Evolutionary conservation across 495 filamentous ascomycete genomes (phyloP), one percentile per base, ranked within the genome.

Genomic region (Beverwykella pulmonaria): DNA sequence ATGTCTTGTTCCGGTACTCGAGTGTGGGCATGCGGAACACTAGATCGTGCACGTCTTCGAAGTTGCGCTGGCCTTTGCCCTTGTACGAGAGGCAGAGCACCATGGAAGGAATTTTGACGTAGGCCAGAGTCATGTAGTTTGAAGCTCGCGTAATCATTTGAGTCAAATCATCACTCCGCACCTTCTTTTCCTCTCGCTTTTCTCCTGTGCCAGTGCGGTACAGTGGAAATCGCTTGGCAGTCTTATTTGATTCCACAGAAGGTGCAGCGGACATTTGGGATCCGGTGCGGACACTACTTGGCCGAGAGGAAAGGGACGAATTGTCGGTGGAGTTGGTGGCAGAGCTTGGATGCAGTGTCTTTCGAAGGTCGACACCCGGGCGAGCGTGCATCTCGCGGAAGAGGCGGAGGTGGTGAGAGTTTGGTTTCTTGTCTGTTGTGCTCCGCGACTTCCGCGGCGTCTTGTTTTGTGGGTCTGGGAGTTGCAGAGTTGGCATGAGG

Each of bases 1-100:
- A 99, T 10, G 92, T 98, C 79, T 97, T 98, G 80, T 99, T 98
- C 53, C 91, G 84, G 75, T 96, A 98, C 74, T 99, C 94, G 41
- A 99, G 86, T 17, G 90, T 89, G 7, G 94, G 94, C 73, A 99
- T 86, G 20, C 92, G 88, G 83, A 98, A 98, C 63, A 98, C 94
- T 65, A 98, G 93, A 71, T 97, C 88, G 76, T 98, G 94, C 14
- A 98, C 87, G 75, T 98, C 94, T 78, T 96, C 91, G 53, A 98
- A 79, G 71, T 98, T 99, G 71, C 92, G 92, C 59, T 96, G 90
- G 47, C 91, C 92, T 76, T 89, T 93, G 63, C 95, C 94, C 75
- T 99, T 98, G 80, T 97, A 99, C 74, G 90, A 93, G 58, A 99
- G 82, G 77, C 93, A 97, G 23, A 99, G 84, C 12, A 97, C 93